Evolutionary conservation across 768 basidiomycete genomes (phyloP).

Genomic region (Hygrophorus russula): DNA sequence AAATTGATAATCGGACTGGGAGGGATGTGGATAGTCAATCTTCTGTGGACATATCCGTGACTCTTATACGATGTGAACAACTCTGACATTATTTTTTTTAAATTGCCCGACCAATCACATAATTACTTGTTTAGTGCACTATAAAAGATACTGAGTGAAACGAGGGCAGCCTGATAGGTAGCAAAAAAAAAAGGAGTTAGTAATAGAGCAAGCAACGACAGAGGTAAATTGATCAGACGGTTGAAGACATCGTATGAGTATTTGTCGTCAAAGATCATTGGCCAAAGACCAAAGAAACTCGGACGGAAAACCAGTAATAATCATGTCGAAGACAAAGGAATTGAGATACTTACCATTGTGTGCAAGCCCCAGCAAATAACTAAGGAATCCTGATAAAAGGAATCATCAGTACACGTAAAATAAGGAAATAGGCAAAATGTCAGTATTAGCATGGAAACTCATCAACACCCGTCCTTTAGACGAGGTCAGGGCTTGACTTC

Average conservation of each 20-base stretch:
- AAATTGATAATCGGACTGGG: slow-evolving; percentile 29
- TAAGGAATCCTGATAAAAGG: background rate
- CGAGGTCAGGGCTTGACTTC: slow-evolving; percentile 87
- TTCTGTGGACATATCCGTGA: slow-evolving; percentile 36
- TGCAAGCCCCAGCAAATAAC: slow-evolving; percentile 2
- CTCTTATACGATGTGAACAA: background rate
- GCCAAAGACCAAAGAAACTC: slow-evolving; percentile 8
- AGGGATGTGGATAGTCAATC: slow-evolving; percentile 56
- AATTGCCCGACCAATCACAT: background rate
- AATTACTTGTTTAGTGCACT: background rate
- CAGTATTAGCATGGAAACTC: slow-evolving; percentile 92
- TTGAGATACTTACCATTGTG: slow-evolving; percentile 7
- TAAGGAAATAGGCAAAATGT: slow-evolving; percentile 14
- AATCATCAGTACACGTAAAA: slow-evolving; percentile 8
- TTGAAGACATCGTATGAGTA: slow-evolving; percentile 22
- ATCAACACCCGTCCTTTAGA: slow-evolving; percentile 65
- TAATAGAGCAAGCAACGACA: background rate
- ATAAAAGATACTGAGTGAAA: background rate
- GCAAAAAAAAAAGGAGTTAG: slow-evolving; percentile 5
- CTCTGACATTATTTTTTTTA: too few relatives aligned
- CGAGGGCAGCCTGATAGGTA: too few relatives aligned
- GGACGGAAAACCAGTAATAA: slow-evolving; percentile 15
- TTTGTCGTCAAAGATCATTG: slow-evolving; percentile 14
- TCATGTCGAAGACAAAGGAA: slow-evolving; percentile 11
- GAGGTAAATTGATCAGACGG: slow-evolving; percentile 20